phyloP scores from a whole-genome alignment of 2,329 filamentous ascomycete species.

The Penicillium sp. region DNA sequence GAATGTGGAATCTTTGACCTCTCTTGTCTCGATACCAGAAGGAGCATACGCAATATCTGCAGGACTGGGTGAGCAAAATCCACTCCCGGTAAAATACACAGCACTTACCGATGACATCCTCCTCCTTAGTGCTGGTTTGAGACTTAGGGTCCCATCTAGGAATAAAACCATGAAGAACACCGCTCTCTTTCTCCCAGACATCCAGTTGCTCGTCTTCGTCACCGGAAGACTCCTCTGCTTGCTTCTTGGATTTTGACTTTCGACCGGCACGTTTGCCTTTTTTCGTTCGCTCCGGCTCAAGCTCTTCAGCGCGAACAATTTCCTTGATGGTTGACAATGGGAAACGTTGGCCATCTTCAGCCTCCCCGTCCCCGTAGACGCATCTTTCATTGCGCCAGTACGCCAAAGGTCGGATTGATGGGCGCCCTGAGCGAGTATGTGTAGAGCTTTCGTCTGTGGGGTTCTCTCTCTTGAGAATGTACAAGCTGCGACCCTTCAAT shows the following conservation, averaged over 20 bases:
- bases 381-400: conserved; percentile 86
- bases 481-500: conserved; percentile 49
- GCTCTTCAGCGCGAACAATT: conserved; percentile 72
- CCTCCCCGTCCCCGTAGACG: conserved; percentile 66
- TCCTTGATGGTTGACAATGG: conserved; percentile 72
- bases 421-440: conserved; percentile 75
- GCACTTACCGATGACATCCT: conserved; percentile 42
- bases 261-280: conserved; percentile 36
- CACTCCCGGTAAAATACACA: background rate
- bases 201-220: conserved; percentile 43
- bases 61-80: conserved; percentile 4
- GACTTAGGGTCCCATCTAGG: conserved; percentile 45
- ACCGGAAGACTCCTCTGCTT: conserved; percentile 38
- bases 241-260: conserved; percentile 36
- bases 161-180: conserved; percentile 45
- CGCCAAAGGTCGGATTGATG: conserved; percentile 74
- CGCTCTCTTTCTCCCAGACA: conserved; percentile 47
- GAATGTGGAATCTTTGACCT: conserved; percentile 70
- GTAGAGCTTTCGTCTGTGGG: conserved; percentile 57
- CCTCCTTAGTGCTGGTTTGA: conserved; percentile 39
- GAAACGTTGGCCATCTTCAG: conserved; percentile 57
- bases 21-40: conserved; percentile 57
- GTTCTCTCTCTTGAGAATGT: conserved; percentile 53
- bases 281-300: conserved; percentile 45
- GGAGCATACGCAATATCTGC: conserved; percentile 62